Base-by-base conservation (phyloP, 495 filamentous ascomycete genomes). In the Xylaria acuta region DNA sequence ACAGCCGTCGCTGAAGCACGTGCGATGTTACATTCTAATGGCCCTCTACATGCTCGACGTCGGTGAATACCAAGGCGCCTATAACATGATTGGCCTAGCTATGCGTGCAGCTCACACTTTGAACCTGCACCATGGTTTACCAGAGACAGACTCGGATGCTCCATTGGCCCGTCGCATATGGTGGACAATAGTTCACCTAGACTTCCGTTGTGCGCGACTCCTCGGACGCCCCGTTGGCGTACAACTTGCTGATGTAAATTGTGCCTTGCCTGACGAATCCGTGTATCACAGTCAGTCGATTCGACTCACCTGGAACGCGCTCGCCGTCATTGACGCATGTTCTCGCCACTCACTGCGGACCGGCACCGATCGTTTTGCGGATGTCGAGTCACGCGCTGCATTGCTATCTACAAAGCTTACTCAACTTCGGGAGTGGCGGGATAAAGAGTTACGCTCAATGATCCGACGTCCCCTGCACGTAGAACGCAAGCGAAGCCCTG, bases 171-270 rank as follows among this genome's bases (percentile, higher is more conserved):
- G 67, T 32, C 74, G 73, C 7, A 54, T 81, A 20, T 82, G 79
- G 80, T 81, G 80, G 80, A 80, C 76, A 0, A 68, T 82, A 11
- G 43, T 78, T 64, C 79, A 78, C 59, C 74, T 82, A 1, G 79
- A 81, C 66, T 81, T 79, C 58, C 78, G 78, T n/a, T 81, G 80
- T 63, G 77, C 78, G 11, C 71, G 79, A 63, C 71, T 80, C 22
- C 49, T 79, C 8, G 79, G 79, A 25, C 78, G 78, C 45, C 76
- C 80, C 3, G 40, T 78, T 22, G 72, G 67, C 3, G 71, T 72
- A 22, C 71, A 73, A 22, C 67, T 76, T n/a, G 71, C 73, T 20
- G 73, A 76, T n/a, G 68, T 69, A 18, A 67, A 34, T 27, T 74
- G 72, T 38, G 45, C 60, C 3, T 2, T 63, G 25, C 51, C 51